Evolutionary conservation across 2,329 filamentous ascomycete genomes (phyloP).

Genomic region (Fusarium sp.): DNA sequence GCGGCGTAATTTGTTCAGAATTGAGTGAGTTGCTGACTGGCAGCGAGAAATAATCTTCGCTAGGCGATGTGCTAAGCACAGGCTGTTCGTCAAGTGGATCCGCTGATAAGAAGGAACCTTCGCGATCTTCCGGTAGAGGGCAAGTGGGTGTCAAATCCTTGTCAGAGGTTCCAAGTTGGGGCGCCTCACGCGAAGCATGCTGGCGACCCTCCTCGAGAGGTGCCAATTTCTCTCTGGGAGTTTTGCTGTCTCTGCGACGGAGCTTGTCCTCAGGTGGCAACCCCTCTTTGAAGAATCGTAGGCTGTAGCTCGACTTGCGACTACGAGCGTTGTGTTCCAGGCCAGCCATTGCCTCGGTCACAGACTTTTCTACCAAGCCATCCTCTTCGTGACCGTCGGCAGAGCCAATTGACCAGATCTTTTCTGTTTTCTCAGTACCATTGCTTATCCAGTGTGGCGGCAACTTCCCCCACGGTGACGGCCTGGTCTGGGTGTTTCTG

Average conservation of each 20-base stretch:
- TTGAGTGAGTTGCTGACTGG: slow-evolving; percentile 17
- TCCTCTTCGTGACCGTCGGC: slow-evolving; percentile 62
- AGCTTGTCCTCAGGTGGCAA: slow-evolving; percentile 68
- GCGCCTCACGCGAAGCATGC: background rate
- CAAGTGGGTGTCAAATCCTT: slow-evolving; percentile 24
- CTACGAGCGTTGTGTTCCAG: slow-evolving; percentile 73
- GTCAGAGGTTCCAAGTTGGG: background rate
- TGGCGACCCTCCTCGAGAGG: slow-evolving; percentile 51
- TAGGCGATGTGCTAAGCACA: slow-evolving; percentile 39
- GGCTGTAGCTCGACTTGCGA: slow-evolving; percentile 74
- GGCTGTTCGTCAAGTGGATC: slow-evolving; percentile 35
- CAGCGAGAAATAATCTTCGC: slow-evolving; percentile 45
- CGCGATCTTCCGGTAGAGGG: slow-evolving; percentile 31
- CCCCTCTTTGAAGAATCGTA: slow-evolving; percentile 76
- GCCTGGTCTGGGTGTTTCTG: slow-evolving; percentile 30
- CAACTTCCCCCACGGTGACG: slow-evolving; percentile 50
- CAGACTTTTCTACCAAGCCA: slow-evolving; percentile 73
- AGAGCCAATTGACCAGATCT: slow-evolving; percentile 73
- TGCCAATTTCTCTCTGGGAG: slow-evolving; percentile 57
- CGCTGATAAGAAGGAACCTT: slow-evolving; percentile 12
- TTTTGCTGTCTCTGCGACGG: slow-evolving; percentile 63
- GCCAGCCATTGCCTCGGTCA: slow-evolving; percentile 70
- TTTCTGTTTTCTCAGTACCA: slow-evolving; percentile 69
- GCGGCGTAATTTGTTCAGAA: slow-evolving; percentile 24
- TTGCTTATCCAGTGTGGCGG: slow-evolving; percentile 59